Evolutionary conservation across 345 rosid genomes (phyloP), one percentile per base, ranked within the genome.

Genomic region (Arabis alpina): DNA sequence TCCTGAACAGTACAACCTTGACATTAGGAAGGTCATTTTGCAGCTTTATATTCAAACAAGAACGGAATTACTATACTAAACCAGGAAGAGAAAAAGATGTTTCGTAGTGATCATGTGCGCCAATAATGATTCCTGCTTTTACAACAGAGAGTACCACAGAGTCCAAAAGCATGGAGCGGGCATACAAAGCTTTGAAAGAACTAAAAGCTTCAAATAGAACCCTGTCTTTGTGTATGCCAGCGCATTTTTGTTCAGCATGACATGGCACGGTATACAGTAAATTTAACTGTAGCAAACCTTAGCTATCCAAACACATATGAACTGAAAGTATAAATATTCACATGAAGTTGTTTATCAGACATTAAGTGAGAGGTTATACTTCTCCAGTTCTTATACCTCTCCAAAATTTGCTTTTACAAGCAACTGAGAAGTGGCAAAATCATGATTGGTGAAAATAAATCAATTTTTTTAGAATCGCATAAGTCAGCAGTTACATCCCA

Each of bases 1-100:
- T 91, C 99, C 97, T 93, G 80, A 45, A 76, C 65, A 80, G 62
- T 73, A 30, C 32, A 43, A 73, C 24, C 14, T 58, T 58, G 53
- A 64, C 24, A 43, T 58, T 52, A 74, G 62, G 39, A 32, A 41
- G 30, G 37, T 42, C 49, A 58, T 32, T 19, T 41, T 50, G 53
- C 65, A 65, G 50, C 52, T 73, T 64, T 13, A 32, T 15, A 63
- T 54, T 16, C 28, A 57, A 19, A 42, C 56, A 32, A 11, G 25
- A 32, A 59, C 19, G 2, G 7, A 54, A 54, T 25, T 60, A 45
- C 24, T 37, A 50, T 37, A 14, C 32, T 72, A 14, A 54, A 64
- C 15, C 50, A 55, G 42, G 70, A 55, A 11, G 69, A 36, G 32
- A 63, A 25, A 63, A 32, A 1, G 25, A 32, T 16, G 0, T 4